A percentile compares a stretch with the other conserved stretches of the same genome.
Evolutionary conservation across 805 yeast genomes (phyloP).

Genomic region (Wickerhamomyces xylosicus): DNA sequence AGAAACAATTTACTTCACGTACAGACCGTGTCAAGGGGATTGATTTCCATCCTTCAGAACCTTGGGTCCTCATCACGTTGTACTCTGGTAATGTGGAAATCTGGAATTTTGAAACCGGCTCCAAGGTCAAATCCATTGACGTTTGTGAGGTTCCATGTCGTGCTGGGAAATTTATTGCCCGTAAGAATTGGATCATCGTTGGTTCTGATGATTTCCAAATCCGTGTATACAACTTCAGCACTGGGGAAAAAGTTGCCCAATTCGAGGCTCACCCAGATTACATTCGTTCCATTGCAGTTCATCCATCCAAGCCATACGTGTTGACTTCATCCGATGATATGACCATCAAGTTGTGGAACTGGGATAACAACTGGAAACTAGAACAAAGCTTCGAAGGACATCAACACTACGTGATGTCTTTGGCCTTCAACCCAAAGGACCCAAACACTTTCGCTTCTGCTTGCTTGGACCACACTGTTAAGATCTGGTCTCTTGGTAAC

Average conservation of each 20-base stretch:
- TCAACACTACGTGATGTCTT: slow-evolving; percentile 88
- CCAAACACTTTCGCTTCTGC: slow-evolving; percentile 97
- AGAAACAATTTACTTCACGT: slow-evolving; percentile 81
- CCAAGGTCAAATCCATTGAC: slow-evolving; percentile 80
- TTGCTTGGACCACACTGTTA: slow-evolving; percentile 91
- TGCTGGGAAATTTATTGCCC: slow-evolving; percentile 88
- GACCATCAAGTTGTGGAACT: slow-evolving; percentile 90
- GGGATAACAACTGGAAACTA: slow-evolving; percentile 89
- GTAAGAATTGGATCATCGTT: slow-evolving; percentile 94
- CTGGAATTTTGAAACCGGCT: slow-evolving; percentile 85
- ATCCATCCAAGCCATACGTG: slow-evolving; percentile 84
- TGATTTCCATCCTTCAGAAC: slow-evolving; percentile 96
- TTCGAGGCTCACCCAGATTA: slow-evolving; percentile 98
- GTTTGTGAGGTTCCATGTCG: slow-evolving; percentile 95
- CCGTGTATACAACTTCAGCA: slow-evolving; percentile 89
- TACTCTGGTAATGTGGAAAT: slow-evolving; percentile 87
- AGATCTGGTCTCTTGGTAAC: slow-evolving; percentile 92
- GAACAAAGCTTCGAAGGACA: slow-evolving; percentile 94
- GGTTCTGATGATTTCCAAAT: slow-evolving; percentile 95
- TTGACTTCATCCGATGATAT: slow-evolving; percentile 88
- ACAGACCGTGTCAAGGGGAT: slow-evolving; percentile 96
- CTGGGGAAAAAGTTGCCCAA: slow-evolving; percentile 89
- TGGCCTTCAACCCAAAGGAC: slow-evolving; percentile 95
- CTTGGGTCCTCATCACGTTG: slow-evolving; percentile 89
- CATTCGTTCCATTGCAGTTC: slow-evolving; percentile 87